Evolutionary conservation across 306 rosid genomes (phyloP), one percentile per base, ranked within the genome.

Genomic region (Bauhinia variegata): DNA sequence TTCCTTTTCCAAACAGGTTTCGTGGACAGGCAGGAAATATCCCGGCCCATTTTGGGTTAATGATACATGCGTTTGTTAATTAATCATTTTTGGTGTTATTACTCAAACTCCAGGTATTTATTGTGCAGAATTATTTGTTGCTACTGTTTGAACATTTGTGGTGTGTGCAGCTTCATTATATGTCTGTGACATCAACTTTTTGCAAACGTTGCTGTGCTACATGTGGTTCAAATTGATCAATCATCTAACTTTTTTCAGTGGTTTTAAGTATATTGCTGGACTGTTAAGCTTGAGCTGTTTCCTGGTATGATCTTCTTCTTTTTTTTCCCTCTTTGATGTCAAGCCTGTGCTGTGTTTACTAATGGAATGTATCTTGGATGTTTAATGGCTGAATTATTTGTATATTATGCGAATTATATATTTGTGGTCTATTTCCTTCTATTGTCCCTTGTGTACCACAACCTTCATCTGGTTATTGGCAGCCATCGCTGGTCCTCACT

Each of bases 301-400:
- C 4, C 10, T 19, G 48, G 54, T 30, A 23, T 56, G 28, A 11
- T 13, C 3, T 70, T 59, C 30, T 30, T n/a, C n/a, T n/a, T n/a
- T n/a, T n/a, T n/a, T n/a, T n/a, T n/a, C n/a, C 16, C 39, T 53
- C 12, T 37, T 73, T 48, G 42, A 14, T 55, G 67, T 13, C 31
- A 15, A 44, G 48, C 67, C 3, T 54, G 39, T 60, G n/a, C 28
- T 43, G 1, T 64, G 59, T 46, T 54, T 10, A 9, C 15, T 33
- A 42, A 18, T 67, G 34, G 56, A 13, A 19, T 46, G 52, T 50
- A n/a, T 60, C 17, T 34, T 58, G 50, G 65, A 7, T 60, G 14
- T 72, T 48, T 53, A 8, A 54, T 8, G 16, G 62, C 31, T 4
- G 39, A 53, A 41, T 41, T 5, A 23, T 23, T 41, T 36, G 51